Conservation (phyloP, 352 stramenopile species). For the Peronosclerospora sorghi region DNA sequence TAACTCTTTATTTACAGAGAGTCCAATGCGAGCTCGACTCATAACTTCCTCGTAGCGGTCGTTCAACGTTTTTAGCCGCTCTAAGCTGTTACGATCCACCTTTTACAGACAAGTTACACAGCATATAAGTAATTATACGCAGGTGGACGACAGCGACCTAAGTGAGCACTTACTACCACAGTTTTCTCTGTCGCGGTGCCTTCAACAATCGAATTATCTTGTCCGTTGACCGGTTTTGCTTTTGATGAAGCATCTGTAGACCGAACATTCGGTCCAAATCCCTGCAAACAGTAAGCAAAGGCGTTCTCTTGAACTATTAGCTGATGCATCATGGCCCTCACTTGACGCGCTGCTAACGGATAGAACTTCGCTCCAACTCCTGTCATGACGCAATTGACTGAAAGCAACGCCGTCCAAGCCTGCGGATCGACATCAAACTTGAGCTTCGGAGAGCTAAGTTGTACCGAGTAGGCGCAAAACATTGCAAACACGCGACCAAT, state of each 20-base stretch:
- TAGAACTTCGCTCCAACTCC: constrained; percentile 13
- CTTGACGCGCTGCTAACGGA: constrained; percentile 22
- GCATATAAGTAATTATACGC: background rate
- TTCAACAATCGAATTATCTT: constrained; percentile 1
- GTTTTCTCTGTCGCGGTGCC: constrained; percentile 2
- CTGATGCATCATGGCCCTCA: constrained; percentile 33
- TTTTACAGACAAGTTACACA: constrained; percentile 3
- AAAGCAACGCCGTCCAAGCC: constrained; percentile 30
- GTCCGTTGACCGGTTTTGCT: background rate
- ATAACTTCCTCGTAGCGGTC: constrained; percentile 19
- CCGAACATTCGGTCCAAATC: constrained; percentile 19
- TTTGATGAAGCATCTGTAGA: background rate
- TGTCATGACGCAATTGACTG: constrained; percentile 24
- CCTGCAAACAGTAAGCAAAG: constrained; percentile 54
- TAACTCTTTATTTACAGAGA: background rate
- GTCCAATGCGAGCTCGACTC: constrained; percentile 5
- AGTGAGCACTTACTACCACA: constrained; percentile 7
- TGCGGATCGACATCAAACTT: constrained; percentile 50
- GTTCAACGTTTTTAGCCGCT: constrained; percentile 10
- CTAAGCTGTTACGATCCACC: constrained; percentile 12
- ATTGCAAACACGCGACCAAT: constrained; percentile 45
- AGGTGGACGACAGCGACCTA: background rate
- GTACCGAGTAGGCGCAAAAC: constrained; percentile 52
- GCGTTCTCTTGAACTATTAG: constrained; percentile 40
- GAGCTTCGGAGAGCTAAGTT: constrained; percentile 41